Evolutionary conservation across 257 asterid genomes (phyloP), one percentile per base, ranked within the genome.

Genomic region (Ehretia macrophylla): DNA sequence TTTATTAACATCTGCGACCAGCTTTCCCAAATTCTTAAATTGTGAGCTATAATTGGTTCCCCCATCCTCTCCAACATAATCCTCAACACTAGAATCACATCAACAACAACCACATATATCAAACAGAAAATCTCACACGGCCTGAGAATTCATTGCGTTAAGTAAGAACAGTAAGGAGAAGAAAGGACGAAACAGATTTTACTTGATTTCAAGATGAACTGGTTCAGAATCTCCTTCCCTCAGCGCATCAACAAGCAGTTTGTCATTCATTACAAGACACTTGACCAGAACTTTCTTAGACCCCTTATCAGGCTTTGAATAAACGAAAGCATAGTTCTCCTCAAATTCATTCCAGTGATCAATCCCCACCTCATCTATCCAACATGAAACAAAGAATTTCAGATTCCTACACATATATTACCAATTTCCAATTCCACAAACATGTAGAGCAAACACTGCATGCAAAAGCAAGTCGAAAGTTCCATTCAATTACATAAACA

Each of bases 301-400:
- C 47, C 71, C 84, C 71, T 72, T 79, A 22, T 72, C 83, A 38
- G 85, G 83, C 21, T 77, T 69, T 5, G 99, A 86, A 63, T 86
- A 88, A 0, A 92, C 72, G 9, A 88, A 92, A 0, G 82, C 95
- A 56, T 86, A 88, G 39, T 74, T 63, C 32, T 79, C 93, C 32
- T 78, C 93, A 51, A 77, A 66, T 48, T 71, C 88, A 39, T 81
- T 92, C 97, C 99, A 88, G 13, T 61, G 47, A 23, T 88, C 93
- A 38, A 79, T 58, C 47, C 90, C 90, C 32, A 85, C 96, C 74
- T 88, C 93, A 65, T 81, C 96, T 88, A 65, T 42, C 21, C 71
- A 49, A 72, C 58, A 35, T n/a, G 56, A 44, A 35, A 17, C 40
- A 17, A 32, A 17, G 40, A 27, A 65, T 14, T 56, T 38, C 32